These are phyloP conservation scores for Cryptosporidium ryanae DNA, from an alignment of 169 alveolate genomes.

Conservation along the genomic window DNA sequence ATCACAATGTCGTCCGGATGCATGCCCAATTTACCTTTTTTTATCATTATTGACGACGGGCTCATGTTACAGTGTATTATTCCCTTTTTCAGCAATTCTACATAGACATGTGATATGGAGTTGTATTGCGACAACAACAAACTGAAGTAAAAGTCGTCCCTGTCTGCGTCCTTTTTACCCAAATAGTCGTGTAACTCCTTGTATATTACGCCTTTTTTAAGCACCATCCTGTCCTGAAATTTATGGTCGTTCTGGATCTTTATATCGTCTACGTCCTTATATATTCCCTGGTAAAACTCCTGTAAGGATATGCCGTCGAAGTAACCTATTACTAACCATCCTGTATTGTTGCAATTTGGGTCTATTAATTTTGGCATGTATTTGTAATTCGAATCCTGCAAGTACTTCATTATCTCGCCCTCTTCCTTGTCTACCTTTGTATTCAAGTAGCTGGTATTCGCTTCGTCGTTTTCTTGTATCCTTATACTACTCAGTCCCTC, in stretches of 20 bases:
- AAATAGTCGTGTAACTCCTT: constrained; percentile 46
- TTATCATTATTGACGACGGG: constrained; percentile 71
- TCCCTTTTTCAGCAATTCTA: constrained; percentile 63
- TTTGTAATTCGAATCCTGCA: constrained; percentile 5
- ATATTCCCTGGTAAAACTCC: constrained; percentile 39
- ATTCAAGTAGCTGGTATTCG: background rate
- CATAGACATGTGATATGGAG: constrained; percentile 53
- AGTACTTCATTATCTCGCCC: constrained; percentile 44
- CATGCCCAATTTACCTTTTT: constrained; percentile 37
- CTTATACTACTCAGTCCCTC: constrained; percentile 2
- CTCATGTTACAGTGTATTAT: constrained; percentile 63
- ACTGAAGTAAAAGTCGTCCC: constrained; percentile 15
- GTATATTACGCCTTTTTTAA: constrained; percentile 44
- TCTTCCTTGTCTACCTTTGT: constrained; percentile 13
- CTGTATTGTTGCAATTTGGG: constrained; percentile 60
- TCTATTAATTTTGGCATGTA: constrained; percentile 57
- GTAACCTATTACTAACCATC: constrained; percentile 67
- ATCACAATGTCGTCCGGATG: constrained; percentile 49
- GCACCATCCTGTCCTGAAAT: constrained; percentile 63
- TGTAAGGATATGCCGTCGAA: constrained; percentile 64
- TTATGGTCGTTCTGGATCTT: constrained; percentile 35
- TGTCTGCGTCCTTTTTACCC: background rate
- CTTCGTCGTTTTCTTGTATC: background rate
- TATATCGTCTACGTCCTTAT: constrained; percentile 60
- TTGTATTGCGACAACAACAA: constrained; percentile 38